phyloP scores from a whole-genome alignment of 2,329 filamentous ascomycete species.

The Emmonsia crescens region DNA sequence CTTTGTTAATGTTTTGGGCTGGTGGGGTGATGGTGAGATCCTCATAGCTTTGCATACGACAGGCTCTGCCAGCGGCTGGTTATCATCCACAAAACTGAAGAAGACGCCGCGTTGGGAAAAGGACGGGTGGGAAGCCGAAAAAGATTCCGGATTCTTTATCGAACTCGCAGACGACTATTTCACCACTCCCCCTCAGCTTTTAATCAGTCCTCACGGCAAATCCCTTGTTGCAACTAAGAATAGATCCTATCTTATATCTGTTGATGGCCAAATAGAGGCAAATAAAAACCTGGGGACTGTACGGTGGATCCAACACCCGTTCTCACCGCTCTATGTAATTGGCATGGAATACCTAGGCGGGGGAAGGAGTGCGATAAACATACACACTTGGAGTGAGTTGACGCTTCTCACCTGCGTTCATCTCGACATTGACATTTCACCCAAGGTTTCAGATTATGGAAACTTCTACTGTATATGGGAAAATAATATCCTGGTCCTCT shows the following conservation, averaged over 20 bases:
- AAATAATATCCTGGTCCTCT: slow-evolving; percentile 15
- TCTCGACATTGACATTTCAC: not conserved
- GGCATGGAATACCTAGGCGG: slow-evolving; percentile 18
- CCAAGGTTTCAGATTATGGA: no score
- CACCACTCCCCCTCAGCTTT: slow-evolving; percentile 6
- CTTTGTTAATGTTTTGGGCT: slow-evolving; percentile 20
- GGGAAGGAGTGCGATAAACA: slow-evolving; percentile 8
- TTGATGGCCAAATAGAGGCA: slow-evolving; percentile 17
- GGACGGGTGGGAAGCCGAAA: not conserved
- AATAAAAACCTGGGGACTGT: slow-evolving; percentile 8
- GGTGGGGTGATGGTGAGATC: slow-evolving; percentile 16
- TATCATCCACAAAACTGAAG: not conserved
- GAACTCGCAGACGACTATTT: slow-evolving; percentile 11
- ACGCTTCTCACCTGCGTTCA: slow-evolving; percentile 15
- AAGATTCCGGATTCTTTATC: slow-evolving; percentile 18
- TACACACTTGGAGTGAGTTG: slow-evolving; percentile 22
- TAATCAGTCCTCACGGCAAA: slow-evolving; percentile 18
- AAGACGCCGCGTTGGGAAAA: not conserved
- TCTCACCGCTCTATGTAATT: slow-evolving; percentile 18
- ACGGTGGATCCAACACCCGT: slow-evolving; percentile 17
- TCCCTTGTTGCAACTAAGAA: slow-evolving; percentile 24
- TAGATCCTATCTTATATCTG: slow-evolving; percentile 22
- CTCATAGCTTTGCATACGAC: slow-evolving; percentile 22
- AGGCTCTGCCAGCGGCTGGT: slow-evolving; percentile 13
- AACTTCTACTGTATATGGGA: slow-evolving; percentile 12